A percentile compares a stretch with the other conserved stretches of the same genome.
Conservation (phyloP, 164 flowering plant species). For the Sedum album region DNA sequence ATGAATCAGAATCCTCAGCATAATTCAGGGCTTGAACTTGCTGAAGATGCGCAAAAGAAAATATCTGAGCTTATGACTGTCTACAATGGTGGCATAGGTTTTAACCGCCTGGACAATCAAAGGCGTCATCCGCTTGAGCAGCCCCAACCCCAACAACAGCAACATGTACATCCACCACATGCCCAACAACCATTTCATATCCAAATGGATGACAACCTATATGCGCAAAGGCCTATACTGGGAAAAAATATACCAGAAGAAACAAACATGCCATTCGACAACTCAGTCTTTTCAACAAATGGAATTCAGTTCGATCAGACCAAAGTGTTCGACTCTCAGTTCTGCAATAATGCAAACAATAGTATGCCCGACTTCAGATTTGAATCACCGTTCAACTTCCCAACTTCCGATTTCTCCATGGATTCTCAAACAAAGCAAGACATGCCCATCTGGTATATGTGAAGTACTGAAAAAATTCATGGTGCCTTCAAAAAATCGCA, state of each 20-base stretch:
- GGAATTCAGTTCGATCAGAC: not conserved
- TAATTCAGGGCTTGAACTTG: not conserved
- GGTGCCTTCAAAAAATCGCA: not conserved
- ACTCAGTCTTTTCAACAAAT: not conserved
- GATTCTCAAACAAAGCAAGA: not conserved
- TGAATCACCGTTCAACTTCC: not conserved
- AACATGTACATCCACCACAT: not conserved
- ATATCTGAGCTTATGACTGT: slow-evolving; percentile 2
- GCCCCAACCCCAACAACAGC: not conserved
- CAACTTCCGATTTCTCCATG: not conserved
- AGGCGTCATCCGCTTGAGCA: not conserved
- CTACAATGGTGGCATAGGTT: not conserved
- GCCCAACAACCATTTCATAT: not conserved
- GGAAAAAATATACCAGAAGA: not conserved
- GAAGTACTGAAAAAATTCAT: not conserved
- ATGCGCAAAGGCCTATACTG: slow-evolving; percentile 1
- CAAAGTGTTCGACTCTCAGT: not conserved
- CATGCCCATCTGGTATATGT: slow-evolving; percentile 1
- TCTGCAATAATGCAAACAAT: not conserved
- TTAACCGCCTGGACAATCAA: not conserved
- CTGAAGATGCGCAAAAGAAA: not conserved
- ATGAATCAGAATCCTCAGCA: not conserved
- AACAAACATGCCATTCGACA: not conserved
- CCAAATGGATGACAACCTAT: not conserved
- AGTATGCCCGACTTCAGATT: slow-evolving; percentile 1